A percentile compares a stretch with the other conserved stretches of the same genome.
Evolutionary conservation across 1,284 basidiomycete genomes (phyloP).

Genomic region (Coniophora puteana): DNA sequence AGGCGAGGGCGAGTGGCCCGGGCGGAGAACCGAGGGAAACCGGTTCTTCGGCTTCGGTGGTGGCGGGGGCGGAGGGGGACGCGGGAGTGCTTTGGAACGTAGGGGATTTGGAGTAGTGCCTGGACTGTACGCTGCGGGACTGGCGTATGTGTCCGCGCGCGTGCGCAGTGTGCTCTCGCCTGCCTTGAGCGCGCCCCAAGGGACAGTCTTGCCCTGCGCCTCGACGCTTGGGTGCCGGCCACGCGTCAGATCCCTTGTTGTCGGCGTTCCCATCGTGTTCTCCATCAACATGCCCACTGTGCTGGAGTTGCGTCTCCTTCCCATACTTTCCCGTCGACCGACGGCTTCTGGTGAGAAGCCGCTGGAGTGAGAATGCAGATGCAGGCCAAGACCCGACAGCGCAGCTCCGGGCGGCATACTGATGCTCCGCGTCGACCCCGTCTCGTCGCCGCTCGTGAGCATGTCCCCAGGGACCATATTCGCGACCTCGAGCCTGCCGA

Average conservation of each 20-base stretch:
- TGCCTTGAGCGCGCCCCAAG: too few relatives aligned
- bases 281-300: slow-evolving; percentile 23
- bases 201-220: too few relatives aligned
- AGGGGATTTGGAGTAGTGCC: too few relatives aligned
- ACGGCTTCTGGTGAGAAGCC: neutral
- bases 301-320: slow-evolving; percentile 24
- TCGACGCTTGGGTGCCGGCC: too few relatives aligned
- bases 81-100: too few relatives aligned
- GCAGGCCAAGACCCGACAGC: neutral
- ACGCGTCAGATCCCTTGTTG: slow-evolving; percentile 15
- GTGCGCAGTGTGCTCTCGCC: too few relatives aligned
- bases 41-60: too few relatives aligned
- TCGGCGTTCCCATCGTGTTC: slow-evolving; percentile 14
- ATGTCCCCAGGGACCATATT: slow-evolving; percentile 42
- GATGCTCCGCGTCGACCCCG: slow-evolving; percentile 19
- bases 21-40: too few relatives aligned
- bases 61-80: too few relatives aligned
- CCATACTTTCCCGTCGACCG: slow-evolving; percentile 7
- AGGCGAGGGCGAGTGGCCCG: too few relatives aligned
- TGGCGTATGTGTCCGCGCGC: too few relatives aligned
- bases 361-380: neutral
- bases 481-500: slow-evolving; percentile 35
- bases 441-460: slow-evolving; percentile 36
- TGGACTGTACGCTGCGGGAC: too few relatives aligned
- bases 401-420: slow-evolving; percentile 2